Evolutionary conservation across 1,284 basidiomycete genomes (phyloP).

Genomic region (Ceratobasidium theobromae): DNA sequence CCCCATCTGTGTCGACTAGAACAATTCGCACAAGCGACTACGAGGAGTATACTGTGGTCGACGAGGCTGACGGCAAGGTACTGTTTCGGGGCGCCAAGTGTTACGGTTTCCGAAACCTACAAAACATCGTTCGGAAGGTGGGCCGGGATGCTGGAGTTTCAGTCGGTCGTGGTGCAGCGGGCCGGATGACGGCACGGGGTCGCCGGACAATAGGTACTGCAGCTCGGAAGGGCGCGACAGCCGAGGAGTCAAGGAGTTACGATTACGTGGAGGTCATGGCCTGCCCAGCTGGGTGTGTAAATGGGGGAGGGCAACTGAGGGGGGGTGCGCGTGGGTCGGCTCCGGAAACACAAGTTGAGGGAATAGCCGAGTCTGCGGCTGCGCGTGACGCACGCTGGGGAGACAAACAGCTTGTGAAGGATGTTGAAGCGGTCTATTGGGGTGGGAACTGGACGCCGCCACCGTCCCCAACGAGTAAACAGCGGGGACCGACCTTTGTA

Average conservation of each 20-base stretch:
- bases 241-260: conserved; percentile 57
- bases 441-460: conserved; percentile 54
- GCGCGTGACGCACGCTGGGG: conserved; percentile 56
- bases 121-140: conserved; percentile 94
- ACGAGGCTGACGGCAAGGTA: conserved; percentile 52
- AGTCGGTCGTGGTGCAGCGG: conserved; percentile 57
- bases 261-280: conserved; percentile 99
- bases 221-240: conserved; percentile 42
- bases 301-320: conserved; percentile 93
- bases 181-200: conserved; percentile 44
- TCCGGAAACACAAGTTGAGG: conserved; percentile 42
- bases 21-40: conserved; percentile 66
- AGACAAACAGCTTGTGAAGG: conserved; percentile 73
- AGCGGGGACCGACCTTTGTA: conserved; percentile 26
- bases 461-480: conserved; percentile 44
- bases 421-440: conserved; percentile 82
- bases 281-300: conserved; percentile 96
- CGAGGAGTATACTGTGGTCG: conserved; percentile 61
- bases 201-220: conserved; percentile 40
- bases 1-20: conserved; percentile 58
- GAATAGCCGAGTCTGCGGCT: conserved; percentile 46
- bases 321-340: conserved; percentile 42
- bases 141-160: conserved; percentile 81
- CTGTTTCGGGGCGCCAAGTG: conserved; percentile 93
- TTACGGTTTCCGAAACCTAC: conserved; percentile 96